Conservation (phyloP, 2,329 filamentous ascomycete species). For the Davidsoniella eucalypti region DNA sequence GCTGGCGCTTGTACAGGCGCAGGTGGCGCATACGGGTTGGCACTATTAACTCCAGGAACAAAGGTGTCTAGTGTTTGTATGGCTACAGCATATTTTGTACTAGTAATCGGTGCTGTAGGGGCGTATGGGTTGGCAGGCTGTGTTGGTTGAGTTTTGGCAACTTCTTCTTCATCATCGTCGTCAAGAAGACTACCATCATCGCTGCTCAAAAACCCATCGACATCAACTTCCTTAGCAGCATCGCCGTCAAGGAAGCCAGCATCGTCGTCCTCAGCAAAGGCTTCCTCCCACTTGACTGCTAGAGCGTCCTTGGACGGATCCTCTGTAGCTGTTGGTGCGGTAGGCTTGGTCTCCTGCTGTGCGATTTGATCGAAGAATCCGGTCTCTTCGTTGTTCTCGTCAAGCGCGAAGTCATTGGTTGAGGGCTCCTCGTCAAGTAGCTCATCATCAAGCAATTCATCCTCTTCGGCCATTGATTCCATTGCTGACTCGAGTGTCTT, state of each 20-base stretch:
- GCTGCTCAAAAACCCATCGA: conserved; percentile 55
- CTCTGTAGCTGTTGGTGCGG: conserved; percentile 15
- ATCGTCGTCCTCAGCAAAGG: conserved; percentile 60
- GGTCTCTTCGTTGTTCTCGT: background rate
- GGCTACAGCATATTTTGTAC: background rate
- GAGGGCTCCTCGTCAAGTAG: background rate
- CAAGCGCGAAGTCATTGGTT: background rate
- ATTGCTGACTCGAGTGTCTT: background rate
- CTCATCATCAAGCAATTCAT: conserved; percentile 13
- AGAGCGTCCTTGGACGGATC: conserved; percentile 39
- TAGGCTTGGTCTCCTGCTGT: conserved; percentile 9
- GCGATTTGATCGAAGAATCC: conserved; percentile 6
- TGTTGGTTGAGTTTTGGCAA: conserved; percentile 14
- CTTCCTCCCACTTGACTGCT: conserved; percentile 68
- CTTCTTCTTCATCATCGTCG: conserved; percentile 37
- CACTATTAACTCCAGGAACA: conserved; percentile 7
- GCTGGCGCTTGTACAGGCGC: conserved; percentile 15
- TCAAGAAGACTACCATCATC: conserved; percentile 78
- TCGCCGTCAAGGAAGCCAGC: conserved; percentile 47
- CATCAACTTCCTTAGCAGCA: conserved; percentile 35
- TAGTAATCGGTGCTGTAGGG: background rate
- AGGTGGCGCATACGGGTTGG: conserved; percentile 13
- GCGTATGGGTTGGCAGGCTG: conserved; percentile 11
- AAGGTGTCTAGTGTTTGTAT: conserved; percentile 6
- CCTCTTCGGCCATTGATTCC: conserved; percentile 13